phyloP scores from a whole-genome alignment of 2,329 filamentous ascomycete genomes.

The Aspergillus thermomutatus region DNA sequence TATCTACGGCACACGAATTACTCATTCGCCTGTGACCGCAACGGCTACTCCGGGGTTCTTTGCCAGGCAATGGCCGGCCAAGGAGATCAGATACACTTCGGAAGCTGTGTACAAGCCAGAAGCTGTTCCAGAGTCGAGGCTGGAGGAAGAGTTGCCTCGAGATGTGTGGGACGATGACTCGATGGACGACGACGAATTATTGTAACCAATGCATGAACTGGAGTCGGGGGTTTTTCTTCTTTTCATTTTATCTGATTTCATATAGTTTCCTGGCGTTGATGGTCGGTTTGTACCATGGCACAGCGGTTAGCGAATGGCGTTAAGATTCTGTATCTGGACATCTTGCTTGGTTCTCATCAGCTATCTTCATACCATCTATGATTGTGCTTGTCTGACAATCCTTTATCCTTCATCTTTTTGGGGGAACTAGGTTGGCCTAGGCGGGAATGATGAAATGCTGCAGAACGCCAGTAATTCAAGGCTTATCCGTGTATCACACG shows the following conservation, averaged over 20 bases:
- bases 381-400: not conserved
- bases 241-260: not conserved
- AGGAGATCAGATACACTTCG: not conserved
- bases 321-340: not conserved
- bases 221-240: not conserved
- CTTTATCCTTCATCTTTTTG: not conserved
- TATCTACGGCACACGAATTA: conserved; percentile 26
- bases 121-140: not conserved
- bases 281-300: not conserved
- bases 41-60: conserved; percentile 12
- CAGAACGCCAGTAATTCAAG: not conserved
- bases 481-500: too few species aligned
- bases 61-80: not conserved
- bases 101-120: not conserved
- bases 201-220: conserved; percentile 13
- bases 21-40: conserved; percentile 16
- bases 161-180: conserved; percentile 15
- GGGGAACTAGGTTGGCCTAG: not conserved
- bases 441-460: too few species aligned
- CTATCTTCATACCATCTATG: not conserved
- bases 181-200: conserved; percentile 34
- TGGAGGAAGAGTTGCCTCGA: not conserved
- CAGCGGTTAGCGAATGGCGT: not conserved
- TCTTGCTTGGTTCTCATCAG: not conserved
- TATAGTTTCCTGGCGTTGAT: not conserved